Conservation (phyloP, 495 filamentous ascomycete species). For the Aspergillus kassunensis region DNA sequence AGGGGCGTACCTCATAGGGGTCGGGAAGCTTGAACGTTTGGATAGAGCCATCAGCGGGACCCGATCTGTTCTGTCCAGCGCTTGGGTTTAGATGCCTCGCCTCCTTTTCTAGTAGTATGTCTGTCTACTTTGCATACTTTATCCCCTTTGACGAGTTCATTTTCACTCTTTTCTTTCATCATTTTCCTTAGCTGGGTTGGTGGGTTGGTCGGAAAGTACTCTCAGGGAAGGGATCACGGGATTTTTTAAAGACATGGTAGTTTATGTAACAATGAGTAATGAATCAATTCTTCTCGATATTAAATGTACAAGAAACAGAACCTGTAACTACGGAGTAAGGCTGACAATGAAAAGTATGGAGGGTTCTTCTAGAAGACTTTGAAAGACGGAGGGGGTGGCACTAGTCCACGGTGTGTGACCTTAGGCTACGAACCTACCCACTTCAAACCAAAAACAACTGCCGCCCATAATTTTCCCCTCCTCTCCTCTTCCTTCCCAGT, state of each 20-base stretch:
- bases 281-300: neutral
- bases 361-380: neutral
- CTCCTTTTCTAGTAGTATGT: neutral
- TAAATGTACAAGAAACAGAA: neutral
- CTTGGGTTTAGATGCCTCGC: neutral
- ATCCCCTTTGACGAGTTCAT: neutral
- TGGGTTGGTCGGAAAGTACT: slow-evolving; percentile 2
- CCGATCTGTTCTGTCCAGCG: neutral
- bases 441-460: slow-evolving; percentile 18
- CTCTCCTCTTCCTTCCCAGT: slow-evolving; percentile 10
- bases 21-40: slow-evolving; percentile 12
- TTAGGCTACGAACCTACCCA: slow-evolving; percentile 23
- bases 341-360: no score
- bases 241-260: neutral
- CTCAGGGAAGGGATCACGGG: neutral
- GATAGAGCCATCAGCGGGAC: slow-evolving; percentile 3
- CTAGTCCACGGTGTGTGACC: slow-evolving; percentile 10
- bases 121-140: neutral
- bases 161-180: neutral
- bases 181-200: slow-evolving; percentile 4
- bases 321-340: no score
- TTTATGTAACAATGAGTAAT: slow-evolving; percentile 14
- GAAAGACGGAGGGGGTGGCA: slow-evolving; percentile 22
- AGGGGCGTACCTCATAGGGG: slow-evolving; percentile 16
- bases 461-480: slow-evolving; percentile 25